Evolutionary conservation across 306 rosid genomes (phyloP), one percentile per base, ranked within the genome.

Genomic region (Acacia melanoxylon): DNA sequence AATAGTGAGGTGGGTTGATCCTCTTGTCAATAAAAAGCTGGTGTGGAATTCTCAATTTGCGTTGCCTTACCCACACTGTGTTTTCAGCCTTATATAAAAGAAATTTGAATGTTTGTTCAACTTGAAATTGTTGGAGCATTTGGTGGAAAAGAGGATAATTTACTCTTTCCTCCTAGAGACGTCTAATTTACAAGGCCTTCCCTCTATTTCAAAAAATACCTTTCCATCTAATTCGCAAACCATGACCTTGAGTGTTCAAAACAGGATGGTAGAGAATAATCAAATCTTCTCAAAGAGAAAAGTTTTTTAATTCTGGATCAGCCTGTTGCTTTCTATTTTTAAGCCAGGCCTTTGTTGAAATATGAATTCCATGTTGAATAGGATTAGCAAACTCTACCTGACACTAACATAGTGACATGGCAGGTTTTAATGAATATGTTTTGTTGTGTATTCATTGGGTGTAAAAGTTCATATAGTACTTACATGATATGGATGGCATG

Each of bases 1-100:
- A 84, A 83, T 61, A 93, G 97, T 83, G 95, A 91, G 94, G 98
- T 93, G 71, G 81, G 88, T 45, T 59, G 68, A 52, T 20, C 40
- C 61, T 67, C 76, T 81, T 67, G 41, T 35, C 51, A 72, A 56
- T 75, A 61, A 66, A 73, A 72, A 74, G 33, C 75, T 22, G 12
- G 63, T 42, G 9, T 37, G 22, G 24, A 41, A 27, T 69, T 74
- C 73, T 62, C 46, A 56, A 68, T 66, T 48, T 83, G 58, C 42
- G 45, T 49, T 46, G 68, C 83, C 65, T 71, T 68, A 56, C 9
- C 80, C 19, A 75, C 74, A 24, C 81, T 78, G 46, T 74, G 76
- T 72, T 66, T 84, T 62, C 78, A 49, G 77, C 59, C 70, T 37
- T 46, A 68, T 52, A 79, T 40, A 35, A 40, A 7, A 3, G 22